These are phyloP conservation scores for Fusarium musae DNA, from an alignment of 2,329 filamentous ascomycete genomes.

Conservation along the genomic window DNA sequence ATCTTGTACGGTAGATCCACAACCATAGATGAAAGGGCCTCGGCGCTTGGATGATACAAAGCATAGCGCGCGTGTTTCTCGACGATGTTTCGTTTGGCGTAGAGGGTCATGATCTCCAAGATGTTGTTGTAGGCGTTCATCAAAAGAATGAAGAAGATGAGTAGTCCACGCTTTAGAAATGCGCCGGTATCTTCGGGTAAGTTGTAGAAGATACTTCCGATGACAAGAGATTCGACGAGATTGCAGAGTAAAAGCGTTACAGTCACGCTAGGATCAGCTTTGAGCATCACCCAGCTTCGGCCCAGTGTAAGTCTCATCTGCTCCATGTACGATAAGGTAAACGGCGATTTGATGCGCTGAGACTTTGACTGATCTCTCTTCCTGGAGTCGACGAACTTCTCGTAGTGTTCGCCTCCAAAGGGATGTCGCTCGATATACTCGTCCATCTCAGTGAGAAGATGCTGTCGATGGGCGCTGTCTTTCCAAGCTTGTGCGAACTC, in stretches of 20 bases:
- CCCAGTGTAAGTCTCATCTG: conserved; percentile 34
- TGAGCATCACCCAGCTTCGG: conserved; percentile 38
- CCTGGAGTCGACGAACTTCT: conserved; percentile 39
- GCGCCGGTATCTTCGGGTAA: conserved; percentile 7
- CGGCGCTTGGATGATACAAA: conserved; percentile 47
- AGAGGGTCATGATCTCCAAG: conserved; percentile 42
- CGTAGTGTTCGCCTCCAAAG: conserved; percentile 43
- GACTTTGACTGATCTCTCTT: conserved; percentile 40
- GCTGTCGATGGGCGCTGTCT: conserved; percentile 36
- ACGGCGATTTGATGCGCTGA: conserved; percentile 34
- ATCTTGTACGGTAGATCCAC: conserved; percentile 42
- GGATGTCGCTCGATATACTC: conserved; percentile 44
- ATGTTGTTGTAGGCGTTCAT: conserved; percentile 42
- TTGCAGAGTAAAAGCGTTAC: conserved; percentile 37
- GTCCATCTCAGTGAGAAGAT: conserved; percentile 46
- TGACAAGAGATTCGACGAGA: conserved; percentile 35
- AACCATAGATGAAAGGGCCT: conserved; percentile 41
- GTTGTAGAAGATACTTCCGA: conserved; percentile 41
- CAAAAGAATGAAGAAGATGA: conserved; percentile 38
- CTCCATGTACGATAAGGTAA: conserved; percentile 34
- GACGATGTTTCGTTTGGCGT: conserved; percentile 47
- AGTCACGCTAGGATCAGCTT: conserved; percentile 36
- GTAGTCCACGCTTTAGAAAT: conserved; percentile 19
- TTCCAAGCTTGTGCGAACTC: conserved; percentile 53
- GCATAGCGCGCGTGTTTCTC: conserved; percentile 51